Percentiles rank a stretch among this genome's conserved stretches.
Evolutionary conservation across 164 flowering plant species (phyloP).

Genomic region (Platanus orientalis): DNA sequence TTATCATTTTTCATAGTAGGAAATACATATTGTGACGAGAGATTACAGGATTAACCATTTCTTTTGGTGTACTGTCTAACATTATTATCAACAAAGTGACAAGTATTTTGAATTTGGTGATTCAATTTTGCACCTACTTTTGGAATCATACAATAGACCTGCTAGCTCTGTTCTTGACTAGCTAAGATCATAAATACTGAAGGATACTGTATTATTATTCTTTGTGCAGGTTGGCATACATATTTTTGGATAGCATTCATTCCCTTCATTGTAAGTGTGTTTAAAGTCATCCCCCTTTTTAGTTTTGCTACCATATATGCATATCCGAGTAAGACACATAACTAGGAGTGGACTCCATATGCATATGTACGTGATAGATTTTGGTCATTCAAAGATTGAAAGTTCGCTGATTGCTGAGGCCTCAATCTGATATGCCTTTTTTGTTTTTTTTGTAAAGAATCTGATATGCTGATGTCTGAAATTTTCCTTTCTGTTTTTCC

Average conservation of each 20-base stretch:
- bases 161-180: slow-evolving; percentile 1
- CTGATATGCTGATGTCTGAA: too few relatives aligned
- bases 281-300: not conserved
- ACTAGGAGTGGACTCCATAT: not conserved
- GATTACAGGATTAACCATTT: too few relatives aligned
- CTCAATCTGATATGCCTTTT: too few relatives aligned
- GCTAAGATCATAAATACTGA: not conserved
- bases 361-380: not conserved
- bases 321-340: not conserved
- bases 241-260: slow-evolving; percentile 86
- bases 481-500: too few relatives aligned
- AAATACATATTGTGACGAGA: too few relatives aligned
- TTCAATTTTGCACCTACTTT: not conserved
- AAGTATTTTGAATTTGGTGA: not conserved
- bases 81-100: too few relatives aligned
- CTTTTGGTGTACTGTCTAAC: too few relatives aligned
- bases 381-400: not conserved
- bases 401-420: not conserved
- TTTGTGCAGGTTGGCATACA: slow-evolving; percentile 82
- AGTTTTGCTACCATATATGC: not conserved
- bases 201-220: slow-evolving; percentile 1
- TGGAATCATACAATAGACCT: not conserved
- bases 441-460: too few relatives aligned
- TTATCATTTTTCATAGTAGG: too few relatives aligned
- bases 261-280: slow-evolving; percentile 64